phyloP scores from a whole-genome alignment of 148 eudicot species.

The Rhododendron henanense region DNA sequence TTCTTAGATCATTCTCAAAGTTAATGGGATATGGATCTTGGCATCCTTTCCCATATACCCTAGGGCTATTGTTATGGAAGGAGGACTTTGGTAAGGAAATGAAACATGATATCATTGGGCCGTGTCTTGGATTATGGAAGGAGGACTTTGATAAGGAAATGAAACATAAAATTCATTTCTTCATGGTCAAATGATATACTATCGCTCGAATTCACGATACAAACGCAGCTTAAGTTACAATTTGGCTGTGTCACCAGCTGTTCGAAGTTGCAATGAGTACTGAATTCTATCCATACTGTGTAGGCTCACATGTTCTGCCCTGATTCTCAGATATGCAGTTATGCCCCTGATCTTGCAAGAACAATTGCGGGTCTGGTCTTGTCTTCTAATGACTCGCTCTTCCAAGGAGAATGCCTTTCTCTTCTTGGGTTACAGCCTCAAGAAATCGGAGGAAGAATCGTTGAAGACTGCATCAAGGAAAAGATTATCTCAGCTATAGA shows the following conservation, averaged over 20 bases:
- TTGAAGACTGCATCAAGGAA: slow-evolving; percentile 60
- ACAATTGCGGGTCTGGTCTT: slow-evolving; percentile 71
- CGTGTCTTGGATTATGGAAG: background rate
- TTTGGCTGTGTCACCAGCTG: background rate
- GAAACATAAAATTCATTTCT: background rate
- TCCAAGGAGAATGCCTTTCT: slow-evolving; percentile 69
- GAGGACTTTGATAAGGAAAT: background rate
- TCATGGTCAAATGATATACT: background rate
- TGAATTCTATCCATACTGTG: background rate
- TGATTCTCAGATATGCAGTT: slow-evolving; percentile 54
- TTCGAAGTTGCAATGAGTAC: background rate
- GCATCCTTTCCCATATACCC: background rate
- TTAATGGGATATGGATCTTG: background rate
- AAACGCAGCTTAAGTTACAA: background rate
- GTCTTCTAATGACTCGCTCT: slow-evolving; percentile 58
- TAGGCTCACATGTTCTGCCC: background rate
- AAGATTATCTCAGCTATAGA: slow-evolving; percentile 58
- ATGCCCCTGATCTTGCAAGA: slow-evolving; percentile 92
- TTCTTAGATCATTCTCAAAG: too few relatives aligned
- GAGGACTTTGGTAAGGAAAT: too few relatives aligned
- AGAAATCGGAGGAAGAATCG: slow-evolving; percentile 23
- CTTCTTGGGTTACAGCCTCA: slow-evolving; percentile 59
- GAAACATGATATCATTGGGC: too few relatives aligned
- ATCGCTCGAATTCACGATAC: background rate
- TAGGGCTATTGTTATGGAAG: background rate